A percentile compares a stretch with the other conserved stretches of the same genome.
Evolutionary conservation across 345 rosid genomes (phyloP).

Genomic region (Euclidium syriacum): DNA sequence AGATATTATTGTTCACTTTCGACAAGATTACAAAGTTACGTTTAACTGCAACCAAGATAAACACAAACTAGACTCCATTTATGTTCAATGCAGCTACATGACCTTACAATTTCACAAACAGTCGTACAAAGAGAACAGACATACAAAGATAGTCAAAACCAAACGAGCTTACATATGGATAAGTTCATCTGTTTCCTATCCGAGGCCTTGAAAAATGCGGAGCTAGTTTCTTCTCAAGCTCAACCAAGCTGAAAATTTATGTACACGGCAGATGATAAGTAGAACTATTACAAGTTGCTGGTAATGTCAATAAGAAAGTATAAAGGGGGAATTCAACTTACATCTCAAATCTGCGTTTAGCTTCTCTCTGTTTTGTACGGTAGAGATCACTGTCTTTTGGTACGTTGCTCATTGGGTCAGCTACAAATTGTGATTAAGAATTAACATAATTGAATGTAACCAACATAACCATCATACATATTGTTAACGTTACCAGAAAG

Average conservation of each 20-base stretch:
- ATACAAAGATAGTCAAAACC: not conserved
- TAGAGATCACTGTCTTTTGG: conserved; percentile 85
- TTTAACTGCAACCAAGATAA: too few relatives aligned
- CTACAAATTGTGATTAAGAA: conserved; percentile 29
- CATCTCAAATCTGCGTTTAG: conserved; percentile 75
- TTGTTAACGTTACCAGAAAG: conserved; percentile 54
- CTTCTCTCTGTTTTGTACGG: conserved; percentile 62
- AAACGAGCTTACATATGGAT: not conserved
- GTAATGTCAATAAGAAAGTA: not conserved
- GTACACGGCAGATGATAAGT: not conserved
- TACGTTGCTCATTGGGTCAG: conserved; percentile 58
- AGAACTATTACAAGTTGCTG: not conserved
- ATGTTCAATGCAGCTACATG: not conserved
- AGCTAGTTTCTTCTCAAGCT: conserved; percentile 72
- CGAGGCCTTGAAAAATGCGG: conserved; percentile 52
- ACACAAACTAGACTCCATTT: conserved; percentile 2
- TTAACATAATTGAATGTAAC: too few relatives aligned
- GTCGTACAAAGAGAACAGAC: conserved; percentile 3
- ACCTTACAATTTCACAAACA: not conserved
- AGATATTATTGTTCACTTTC: too few relatives aligned
- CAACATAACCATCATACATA: too few relatives aligned
- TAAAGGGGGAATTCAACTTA: conserved; percentile 36
- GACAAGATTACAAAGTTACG: too few relatives aligned
- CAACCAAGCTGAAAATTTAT: conserved; percentile 55
- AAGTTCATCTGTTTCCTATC: conserved; percentile 16